These are phyloP conservation scores for Pseudognaphalium luteoalbum DNA, from an alignment of 129 eudicot species.

Conservation along the genomic window DNA sequence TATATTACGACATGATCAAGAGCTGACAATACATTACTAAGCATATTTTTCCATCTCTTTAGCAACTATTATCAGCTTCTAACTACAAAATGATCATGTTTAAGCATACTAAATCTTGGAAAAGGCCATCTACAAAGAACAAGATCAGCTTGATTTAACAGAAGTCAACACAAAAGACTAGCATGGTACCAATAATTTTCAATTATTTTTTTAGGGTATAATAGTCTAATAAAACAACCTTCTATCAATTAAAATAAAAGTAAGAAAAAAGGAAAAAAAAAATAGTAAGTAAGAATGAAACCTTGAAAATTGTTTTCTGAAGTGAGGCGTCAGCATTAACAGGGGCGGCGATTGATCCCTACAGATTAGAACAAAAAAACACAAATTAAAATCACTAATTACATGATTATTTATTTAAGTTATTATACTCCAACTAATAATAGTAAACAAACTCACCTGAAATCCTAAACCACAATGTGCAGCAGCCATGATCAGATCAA, in stretches of 20 bases:
- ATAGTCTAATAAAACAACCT: not conserved
- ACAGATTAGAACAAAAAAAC: not conserved
- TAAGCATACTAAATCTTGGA: not conserved
- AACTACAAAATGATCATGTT: not conserved
- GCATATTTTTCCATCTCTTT: not conserved
- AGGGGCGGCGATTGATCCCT: constrained; percentile 28
- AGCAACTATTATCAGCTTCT: not conserved
- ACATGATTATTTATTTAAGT: not conserved
- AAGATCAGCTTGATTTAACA: not conserved
- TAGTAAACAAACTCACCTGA: constrained; percentile 26
- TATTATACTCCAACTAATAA: not conserved
- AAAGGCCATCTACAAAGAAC: not conserved
- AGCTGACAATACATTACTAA: not conserved
- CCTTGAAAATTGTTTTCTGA: constrained; percentile 26
- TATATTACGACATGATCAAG: not conserved
- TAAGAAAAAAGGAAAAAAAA: not conserved
- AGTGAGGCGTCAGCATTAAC: constrained; percentile 25
- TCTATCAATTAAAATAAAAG: not conserved
- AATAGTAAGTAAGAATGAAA: not conserved
- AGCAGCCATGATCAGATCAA: constrained; percentile 37
- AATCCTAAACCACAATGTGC: constrained; percentile 21
- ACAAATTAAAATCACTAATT: constrained; percentile 6
- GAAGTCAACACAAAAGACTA: not conserved
- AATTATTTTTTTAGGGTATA: not conserved
- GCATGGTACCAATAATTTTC: not conserved